Base-by-base conservation (phyloP, 140 eudicot genomes). In the Erigeron philadelphicus region DNA sequence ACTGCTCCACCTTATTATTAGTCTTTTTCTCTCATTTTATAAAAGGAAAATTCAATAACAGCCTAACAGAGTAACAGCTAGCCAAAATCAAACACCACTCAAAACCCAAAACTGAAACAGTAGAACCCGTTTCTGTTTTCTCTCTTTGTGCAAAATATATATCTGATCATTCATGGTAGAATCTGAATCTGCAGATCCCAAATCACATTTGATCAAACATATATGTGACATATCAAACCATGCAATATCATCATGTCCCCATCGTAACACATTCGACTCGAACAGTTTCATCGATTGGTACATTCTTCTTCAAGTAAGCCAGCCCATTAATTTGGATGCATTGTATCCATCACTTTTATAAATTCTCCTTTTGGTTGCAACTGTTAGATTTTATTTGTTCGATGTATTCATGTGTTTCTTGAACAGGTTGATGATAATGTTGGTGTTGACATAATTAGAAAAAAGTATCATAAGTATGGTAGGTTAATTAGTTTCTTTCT, bases 391-490 rank as follows among this genome's bases (percentile, higher is more conserved):
- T 25, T 35, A 0, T 56, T 68, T 63, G 35, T 11, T 60, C n/a
- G n/a, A n/a, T n/a, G n/a, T n/a, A n/a, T n/a, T n/a, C 23, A 54
- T 46, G 49, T 42, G 58, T 68, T 76, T 62, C 15, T 50, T 61
- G 16, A 71, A 38, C 57, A 89, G 95, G 81, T 89, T 74, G 82
- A 75, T 58, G 91, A 89, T 56, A 75, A 87, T 84, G 95, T 82
- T 74, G 84, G 80, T 41, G 67, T 67, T 43, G 87, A 82, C 68
- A 43, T 40, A 57, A 84, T 87, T 42, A 74, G 89, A 75, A 89
- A 81, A 78, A 86, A 84, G 74, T 89, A 87, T 66, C 91, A 68
- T 43, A 84, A 84, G 69, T 84, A 86, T 54, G 96, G 96, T 87
- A 75, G n/a, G 61, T 55, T 55, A 9, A 9, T 18, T 16, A 9